Evolutionary conservation across 2,329 filamentous ascomycete species (phyloP), one percentile per base, ranked within the genome.

Genomic region (Grosmannia penicillata): DNA sequence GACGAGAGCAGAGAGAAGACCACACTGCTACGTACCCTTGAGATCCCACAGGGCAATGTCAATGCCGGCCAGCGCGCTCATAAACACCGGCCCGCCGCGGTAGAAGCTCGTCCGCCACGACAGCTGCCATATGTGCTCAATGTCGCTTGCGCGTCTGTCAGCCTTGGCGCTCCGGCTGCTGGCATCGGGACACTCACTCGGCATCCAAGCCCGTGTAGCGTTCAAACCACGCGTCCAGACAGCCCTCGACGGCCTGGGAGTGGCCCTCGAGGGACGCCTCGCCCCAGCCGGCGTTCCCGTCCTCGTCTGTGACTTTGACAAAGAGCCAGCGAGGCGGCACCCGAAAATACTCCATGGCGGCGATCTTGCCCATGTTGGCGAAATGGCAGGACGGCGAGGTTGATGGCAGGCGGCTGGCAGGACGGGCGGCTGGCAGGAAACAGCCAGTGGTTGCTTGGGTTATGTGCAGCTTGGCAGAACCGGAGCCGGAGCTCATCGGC

Each of bases 41-140:
- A n/a, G n/a, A 53, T 81, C 76, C 76, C 76, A 82, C 9, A 82
- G 58, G 0, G 76, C 76, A 52, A 82, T 82, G 51, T 82, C 77
- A 43, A 82, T 71, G 11, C 78, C 78, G 4, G 75, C 68, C n/a
- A 82, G 58, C 4, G 77, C 78, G 46, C 71, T 77, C 75, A 82
- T 81, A 53, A 82, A 73, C 28, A 82, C 76, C 0, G 78, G 73
- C 0, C 78, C 78, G 14, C 78, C 77, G 29, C 78, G 67, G 56
- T 82, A 82, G 59, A 82, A 82, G 17, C 72, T 72, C 15, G 66
- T 54, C 36, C 78, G 65, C 68, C 72, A 81, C 35, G 68, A 65
- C 47, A 65, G 65, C 53, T 80, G 76, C 78, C 78, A 82, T 41
- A 82, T 72, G 51, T 81, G 72, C 51, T 82, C 77, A 45, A 82